Evolutionary conservation across 177 flowering plant species (phyloP), one percentile per base, ranked within the genome.

Genomic region (Vitis hybrid): DNA sequence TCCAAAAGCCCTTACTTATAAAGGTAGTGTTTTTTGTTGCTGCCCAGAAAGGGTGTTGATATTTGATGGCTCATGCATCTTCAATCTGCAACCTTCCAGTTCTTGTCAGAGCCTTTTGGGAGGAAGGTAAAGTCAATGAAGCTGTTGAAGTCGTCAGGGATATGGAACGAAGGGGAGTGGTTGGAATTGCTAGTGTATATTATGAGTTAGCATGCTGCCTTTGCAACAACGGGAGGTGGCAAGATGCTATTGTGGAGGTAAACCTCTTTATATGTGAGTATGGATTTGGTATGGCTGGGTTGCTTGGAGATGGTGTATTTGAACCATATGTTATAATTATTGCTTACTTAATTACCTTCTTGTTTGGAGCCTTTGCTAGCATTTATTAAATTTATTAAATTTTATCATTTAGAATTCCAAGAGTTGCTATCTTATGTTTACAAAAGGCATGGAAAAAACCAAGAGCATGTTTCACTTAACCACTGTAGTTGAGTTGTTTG

Each of bases 141-240:
- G 98, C 99, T 56, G 79, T 96, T 74, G 77, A 76, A 75, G 90
- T 89, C 59, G 91, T 96, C 56, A 78, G 88, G 70, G 90, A 90
- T 60, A 92, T 93, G 98, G 98, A 93, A 80, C 80, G 66, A 70
- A 84, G 94, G 66, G 98, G 97, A 66, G 80, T 92, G 49, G 85
- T 87, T 77, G 97, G 97, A 81, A 71, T 82, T n/a, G 87, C 89
- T 53, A 71, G 86, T 71, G 94, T 90, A 5, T 93, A 90, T 74
- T 93, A 93, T 76, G 98, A 90, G 71, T 78, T 96, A 57, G 97
- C 97, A 29, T 92, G 97, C 77, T 91, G 98, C 85, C 97, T 96
- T 78, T 92, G 98, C 83, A 76, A 80, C 75, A 77, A 79, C 73
- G 97, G 99, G 60, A 87, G 89, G 82, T 93, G 99, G 98, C 79